Percentiles rank a stretch among this genome's conserved stretches.
Conservation (phyloP, 2,329 filamentous ascomycete species). For the Pseudocercospora cruenta region DNA sequence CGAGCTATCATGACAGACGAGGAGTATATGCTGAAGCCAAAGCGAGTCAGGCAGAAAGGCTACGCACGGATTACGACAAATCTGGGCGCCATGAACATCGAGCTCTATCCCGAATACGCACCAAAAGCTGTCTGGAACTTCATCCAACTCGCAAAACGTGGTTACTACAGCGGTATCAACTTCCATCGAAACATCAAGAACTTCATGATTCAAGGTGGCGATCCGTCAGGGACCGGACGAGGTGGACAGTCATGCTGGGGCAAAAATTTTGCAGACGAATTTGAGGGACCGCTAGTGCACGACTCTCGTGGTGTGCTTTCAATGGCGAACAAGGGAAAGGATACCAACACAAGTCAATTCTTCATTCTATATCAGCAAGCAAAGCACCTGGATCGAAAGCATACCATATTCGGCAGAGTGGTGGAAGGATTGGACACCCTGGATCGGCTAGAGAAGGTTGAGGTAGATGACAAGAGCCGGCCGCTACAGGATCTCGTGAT, state of each 20-base stretch:
- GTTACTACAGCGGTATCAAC: constrained; percentile 80
- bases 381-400: constrained; percentile 88
- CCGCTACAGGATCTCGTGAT: constrained; percentile 81
- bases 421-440: constrained; percentile 73
- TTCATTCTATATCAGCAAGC: constrained; percentile 88
- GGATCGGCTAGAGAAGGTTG: constrained; percentile 73
- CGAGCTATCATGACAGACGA: constrained; percentile 87
- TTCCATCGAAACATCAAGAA: constrained; percentile 95
- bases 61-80: constrained; percentile 90
- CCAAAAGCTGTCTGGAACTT: constrained; percentile 98
- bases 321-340: constrained; percentile 99
- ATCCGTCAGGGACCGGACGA: constrained; percentile 87
- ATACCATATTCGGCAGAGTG: constrained; percentile 92
- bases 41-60: constrained; percentile 84
- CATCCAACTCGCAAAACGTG: constrained; percentile 80
- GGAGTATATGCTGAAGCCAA: constrained; percentile 93
- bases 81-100: constrained; percentile 80
- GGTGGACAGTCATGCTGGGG: constrained; percentile 93
- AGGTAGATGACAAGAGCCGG: constrained; percentile 73
- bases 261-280: constrained; percentile 91
- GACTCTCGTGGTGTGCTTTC: constrained; percentile 76
- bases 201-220: constrained; percentile 98
- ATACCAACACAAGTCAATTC: constrained; percentile 93
- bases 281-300: constrained; percentile 87
- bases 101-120: constrained; percentile 87